Evolutionary conservation across 768 basidiomycete genomes (phyloP).

Genomic region (Hypholoma sublateritium): DNA sequence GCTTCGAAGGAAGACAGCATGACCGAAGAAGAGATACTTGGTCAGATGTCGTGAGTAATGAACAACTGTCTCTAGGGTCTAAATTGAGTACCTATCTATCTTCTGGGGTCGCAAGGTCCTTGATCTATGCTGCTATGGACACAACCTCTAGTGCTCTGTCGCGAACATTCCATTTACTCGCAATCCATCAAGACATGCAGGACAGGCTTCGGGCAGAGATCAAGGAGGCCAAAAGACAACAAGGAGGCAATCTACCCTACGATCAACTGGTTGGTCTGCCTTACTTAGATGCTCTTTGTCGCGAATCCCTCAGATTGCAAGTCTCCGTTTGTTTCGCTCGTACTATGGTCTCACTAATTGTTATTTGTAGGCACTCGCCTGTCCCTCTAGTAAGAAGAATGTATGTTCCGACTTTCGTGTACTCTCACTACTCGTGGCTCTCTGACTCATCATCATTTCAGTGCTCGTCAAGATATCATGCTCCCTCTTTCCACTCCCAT

Average conservation of each 20-base stretch:
- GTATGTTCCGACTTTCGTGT: constrained; percentile 9
- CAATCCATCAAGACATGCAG: constrained; percentile 36
- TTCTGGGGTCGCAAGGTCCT: constrained; percentile 20
- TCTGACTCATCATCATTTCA: constrained; percentile 1
- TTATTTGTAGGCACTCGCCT: constrained; percentile 25
- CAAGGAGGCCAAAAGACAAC: constrained; percentile 21
- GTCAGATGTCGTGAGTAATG: constrained; percentile 29
- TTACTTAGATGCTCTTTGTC: constrained; percentile 39
- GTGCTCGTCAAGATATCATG: constrained; percentile 31
- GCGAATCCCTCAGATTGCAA: constrained; percentile 39
- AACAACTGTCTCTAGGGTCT: neutral
- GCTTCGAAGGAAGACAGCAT: constrained; percentile 31
- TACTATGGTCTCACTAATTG: constrained; percentile 10
- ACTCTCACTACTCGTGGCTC: neutral
- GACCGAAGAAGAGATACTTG: constrained; percentile 34
- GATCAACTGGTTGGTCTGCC: constrained; percentile 36
- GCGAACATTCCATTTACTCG: constrained; percentile 31
- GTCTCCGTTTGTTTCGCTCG: constrained; percentile 1
- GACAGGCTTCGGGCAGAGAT: constrained; percentile 36
- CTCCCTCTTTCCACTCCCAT: constrained; percentile 43
- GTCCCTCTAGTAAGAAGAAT: constrained; percentile 15
- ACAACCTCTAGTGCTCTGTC: constrained; percentile 39
- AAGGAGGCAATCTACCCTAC: constrained; percentile 25
- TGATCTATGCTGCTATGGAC: constrained; percentile 42
- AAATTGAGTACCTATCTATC: neutral